Evolutionary conservation across 495 filamentous ascomycete genomes (phyloP).

Genomic region (Rhypophila decipiens): DNA sequence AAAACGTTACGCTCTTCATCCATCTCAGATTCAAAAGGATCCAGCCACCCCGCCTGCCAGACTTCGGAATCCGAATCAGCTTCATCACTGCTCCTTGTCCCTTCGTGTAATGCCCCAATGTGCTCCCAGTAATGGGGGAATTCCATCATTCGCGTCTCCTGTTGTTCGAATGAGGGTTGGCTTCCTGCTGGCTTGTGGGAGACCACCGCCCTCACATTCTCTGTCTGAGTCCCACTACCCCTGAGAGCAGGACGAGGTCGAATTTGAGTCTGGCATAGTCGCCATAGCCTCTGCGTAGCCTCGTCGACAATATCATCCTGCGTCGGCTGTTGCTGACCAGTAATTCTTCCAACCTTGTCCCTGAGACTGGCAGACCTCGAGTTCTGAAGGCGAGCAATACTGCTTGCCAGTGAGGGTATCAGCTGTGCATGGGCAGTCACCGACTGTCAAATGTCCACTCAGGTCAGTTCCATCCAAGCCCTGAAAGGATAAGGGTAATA

Average conservation of each 20-base stretch:
- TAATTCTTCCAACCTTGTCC: constrained; percentile 9
- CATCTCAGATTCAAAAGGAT: neutral
- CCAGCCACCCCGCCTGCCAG: too few relatives aligned
- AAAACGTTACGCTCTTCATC: too few relatives aligned
- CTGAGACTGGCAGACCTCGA: constrained; percentile 18
- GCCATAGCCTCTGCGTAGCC: constrained; percentile 15
- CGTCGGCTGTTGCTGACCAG: neutral
- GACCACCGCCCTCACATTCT: neutral
- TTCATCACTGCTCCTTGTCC: too few relatives aligned
- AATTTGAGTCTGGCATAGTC: constrained; percentile 20
- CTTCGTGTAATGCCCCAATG: too few relatives aligned
- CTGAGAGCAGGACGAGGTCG: constrained; percentile 7
- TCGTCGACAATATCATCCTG: constrained; percentile 2
- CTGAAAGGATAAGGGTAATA: too few relatives aligned
- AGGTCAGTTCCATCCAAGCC: too few relatives aligned
- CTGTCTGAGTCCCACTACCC: neutral
- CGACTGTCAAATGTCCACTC: constrained; percentile 1
- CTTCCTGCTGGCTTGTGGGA: too few relatives aligned
- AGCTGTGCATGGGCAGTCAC: constrained; percentile 18
- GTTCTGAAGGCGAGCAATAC: constrained; percentile 17
- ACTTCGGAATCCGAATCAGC: too few relatives aligned
- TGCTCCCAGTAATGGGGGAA: too few relatives aligned
- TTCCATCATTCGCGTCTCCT: too few relatives aligned
- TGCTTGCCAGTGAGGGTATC: constrained; percentile 15
- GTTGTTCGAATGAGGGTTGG: too few relatives aligned